Evolutionary conservation across 1,284 basidiomycete genomes (phyloP), one percentile per base, ranked within the genome.

Genomic region (Marasmius sp.): DNA sequence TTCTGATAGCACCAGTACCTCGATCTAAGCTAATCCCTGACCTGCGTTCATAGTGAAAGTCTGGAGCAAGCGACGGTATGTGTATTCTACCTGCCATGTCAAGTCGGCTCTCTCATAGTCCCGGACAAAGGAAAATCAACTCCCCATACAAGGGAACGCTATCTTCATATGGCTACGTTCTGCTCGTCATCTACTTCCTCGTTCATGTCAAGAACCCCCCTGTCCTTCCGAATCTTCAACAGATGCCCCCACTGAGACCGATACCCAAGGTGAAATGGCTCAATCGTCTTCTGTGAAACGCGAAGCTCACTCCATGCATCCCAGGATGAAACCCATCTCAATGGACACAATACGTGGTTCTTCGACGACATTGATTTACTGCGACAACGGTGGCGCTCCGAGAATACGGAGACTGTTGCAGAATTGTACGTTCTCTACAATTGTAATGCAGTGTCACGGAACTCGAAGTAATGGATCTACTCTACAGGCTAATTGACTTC

Each of bases 151-250:
- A 93, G 70, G 97, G 97, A 63, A 98, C 97, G 1, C 81, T 99
- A 53, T 97, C 94, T 51, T 98, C 95, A 56, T 99, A 99, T 75
- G 97, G 97, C 63, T 98, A 97, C 79, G 97, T 97, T 68, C 85
- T 99, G 62, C 89, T 98, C 76, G 96, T 98, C 71, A 93, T 99
- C 68, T 98, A 96, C 80, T 99, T 95, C 79, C 87, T 98, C 58
- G 89, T 95, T 55, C 97, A 98, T 75, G 95, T 98, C 79, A 97
- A 97, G 80, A 94, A 93, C 68, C 94, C 95, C 60, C 92, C 95
- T 22, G 92, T 97, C 56, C 82, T 98, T 61, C 95, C 95, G 66
- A 94, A 95, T 79, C 81, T 95, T 66, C 93, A 95, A 79, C 89
- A 93, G 75, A 90, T 95, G 81, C 92, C 92, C 36, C 92, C 93